Evolutionary conservation across 441 rosid species (phyloP).

Genomic region (Sinapis alba): DNA sequence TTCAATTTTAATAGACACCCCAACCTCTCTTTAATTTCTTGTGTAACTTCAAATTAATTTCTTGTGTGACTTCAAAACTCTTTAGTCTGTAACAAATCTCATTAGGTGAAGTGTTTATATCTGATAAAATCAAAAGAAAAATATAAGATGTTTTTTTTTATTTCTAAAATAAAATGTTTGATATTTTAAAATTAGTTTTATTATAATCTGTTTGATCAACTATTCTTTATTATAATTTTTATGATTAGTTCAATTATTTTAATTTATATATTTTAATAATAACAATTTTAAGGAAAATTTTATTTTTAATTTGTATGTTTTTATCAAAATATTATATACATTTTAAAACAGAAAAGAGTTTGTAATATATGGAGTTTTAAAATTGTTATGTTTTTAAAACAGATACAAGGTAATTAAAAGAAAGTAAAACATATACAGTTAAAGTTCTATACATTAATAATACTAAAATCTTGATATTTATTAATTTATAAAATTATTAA

Average conservation of each 20-base stretch:
- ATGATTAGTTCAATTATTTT: neutral
- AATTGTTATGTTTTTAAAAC: neutral
- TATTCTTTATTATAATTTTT: neutral
- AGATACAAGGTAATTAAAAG: no score
- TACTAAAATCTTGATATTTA: no score
- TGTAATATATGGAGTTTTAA: neutral
- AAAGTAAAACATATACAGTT: no score
- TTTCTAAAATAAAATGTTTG: no score
- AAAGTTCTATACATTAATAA: no score
- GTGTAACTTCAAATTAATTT: no score
- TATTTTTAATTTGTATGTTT: neutral
- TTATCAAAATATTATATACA: neutral
- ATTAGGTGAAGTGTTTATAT: neutral
- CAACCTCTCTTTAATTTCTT: slow-evolving; percentile 26
- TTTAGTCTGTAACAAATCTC: neutral
- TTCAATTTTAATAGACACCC: slow-evolving; percentile 37
- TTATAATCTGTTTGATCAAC: neutral
- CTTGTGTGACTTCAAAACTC: slow-evolving; percentile 8
- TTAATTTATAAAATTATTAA: no score
- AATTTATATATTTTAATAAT: neutral
- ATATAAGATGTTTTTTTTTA: no score
- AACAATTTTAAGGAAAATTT: neutral
- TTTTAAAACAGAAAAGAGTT: neutral
- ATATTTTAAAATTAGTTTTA: neutral
- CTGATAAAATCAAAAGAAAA: neutral